These are phyloP conservation scores for Saxophila tyrrhenica DNA, from an alignment of 495 filamentous ascomycete genomes.

Conservation along the genomic window DNA sequence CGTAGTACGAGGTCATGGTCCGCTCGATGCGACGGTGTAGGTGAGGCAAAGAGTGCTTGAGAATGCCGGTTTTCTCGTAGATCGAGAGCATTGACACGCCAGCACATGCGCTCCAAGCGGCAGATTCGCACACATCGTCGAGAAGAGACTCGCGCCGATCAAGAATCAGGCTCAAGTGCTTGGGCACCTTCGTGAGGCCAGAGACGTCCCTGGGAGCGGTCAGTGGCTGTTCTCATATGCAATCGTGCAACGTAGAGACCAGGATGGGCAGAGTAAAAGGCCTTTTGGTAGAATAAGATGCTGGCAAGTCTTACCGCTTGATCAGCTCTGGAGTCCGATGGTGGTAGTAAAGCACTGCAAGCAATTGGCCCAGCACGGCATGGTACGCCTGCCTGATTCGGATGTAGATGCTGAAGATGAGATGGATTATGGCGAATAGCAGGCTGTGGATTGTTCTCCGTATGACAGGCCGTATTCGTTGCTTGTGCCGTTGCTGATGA, in stretches of 20 bases:
- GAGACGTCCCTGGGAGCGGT: no score
- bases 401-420: slow-evolving; percentile 76
- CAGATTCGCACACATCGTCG: slow-evolving; percentile 79
- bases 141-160: slow-evolving; percentile 57
- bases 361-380: slow-evolving; percentile 57
- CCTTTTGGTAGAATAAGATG: no score
- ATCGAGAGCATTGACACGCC: slow-evolving; percentile 77
- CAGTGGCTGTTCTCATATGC: no score
- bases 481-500: slow-evolving; percentile 14
- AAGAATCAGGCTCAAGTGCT: slow-evolving; percentile 80
- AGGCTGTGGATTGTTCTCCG: slow-evolving; percentile 54
- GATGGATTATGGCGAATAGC: slow-evolving; percentile 61
- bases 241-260: no score
- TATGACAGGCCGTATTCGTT: slow-evolving; percentile 54
- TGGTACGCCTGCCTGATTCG: slow-evolving; percentile 70
- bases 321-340: slow-evolving; percentile 89
- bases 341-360: slow-evolving; percentile 79
- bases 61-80: slow-evolving; percentile 83
- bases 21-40: slow-evolving; percentile 60
- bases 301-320: no score
- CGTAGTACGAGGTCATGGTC: slow-evolving; percentile 77
- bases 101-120: slow-evolving; percentile 80
- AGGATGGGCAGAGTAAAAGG: no score
- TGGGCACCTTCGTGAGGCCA: slow-evolving; percentile 55
- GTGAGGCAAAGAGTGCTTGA: slow-evolving; percentile 73